phyloP scores from a whole-genome alignment of 75 land plant genomes.

The Cunninghamia lanceolata region DNA sequence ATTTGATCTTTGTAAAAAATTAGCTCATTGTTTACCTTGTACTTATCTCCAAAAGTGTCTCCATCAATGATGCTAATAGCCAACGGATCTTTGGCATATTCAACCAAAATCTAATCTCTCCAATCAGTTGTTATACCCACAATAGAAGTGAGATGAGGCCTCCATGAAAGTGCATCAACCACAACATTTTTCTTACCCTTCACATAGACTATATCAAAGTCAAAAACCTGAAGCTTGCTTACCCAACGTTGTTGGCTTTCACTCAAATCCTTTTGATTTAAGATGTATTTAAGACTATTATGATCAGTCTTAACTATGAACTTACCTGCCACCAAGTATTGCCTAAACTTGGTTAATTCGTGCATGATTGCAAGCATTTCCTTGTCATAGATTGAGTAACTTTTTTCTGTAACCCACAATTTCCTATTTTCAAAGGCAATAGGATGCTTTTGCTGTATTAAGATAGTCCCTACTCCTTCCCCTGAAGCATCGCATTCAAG shows the following conservation, averaged over 20 bases:
- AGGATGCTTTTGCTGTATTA: too few relatives aligned
- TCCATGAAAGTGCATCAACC: too few relatives aligned
- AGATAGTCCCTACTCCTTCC: neutral
- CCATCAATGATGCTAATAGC: too few relatives aligned
- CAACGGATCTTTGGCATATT: too few relatives aligned
- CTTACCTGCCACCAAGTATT: neutral
- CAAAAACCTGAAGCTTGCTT: slow-evolving; percentile 7
- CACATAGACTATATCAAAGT: slow-evolving; percentile 6
- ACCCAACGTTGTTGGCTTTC: neutral
- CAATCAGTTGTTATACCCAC: too few relatives aligned
- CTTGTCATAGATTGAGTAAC: slow-evolving; percentile 10
- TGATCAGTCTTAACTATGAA: slow-evolving; percentile 4
- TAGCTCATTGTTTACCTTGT: too few relatives aligned
- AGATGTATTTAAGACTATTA: slow-evolving; percentile 1
- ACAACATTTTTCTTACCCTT: too few relatives aligned
- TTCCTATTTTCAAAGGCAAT: neutral
- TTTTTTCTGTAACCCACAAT: neutral
- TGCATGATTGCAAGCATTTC: neutral
- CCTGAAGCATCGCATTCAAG: slow-evolving; percentile 6
- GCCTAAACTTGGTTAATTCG: slow-evolving; percentile 7
- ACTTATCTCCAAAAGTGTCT: too few relatives aligned
- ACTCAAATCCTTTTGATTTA: neutral
- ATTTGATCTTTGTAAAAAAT: too few relatives aligned
- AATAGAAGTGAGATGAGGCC: too few relatives aligned
- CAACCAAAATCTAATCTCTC: too few relatives aligned